A percentile compares a stretch with the other conserved stretches of the same genome.
Evolutionary conservation across 2,329 filamentous ascomycete species (phyloP).

Genomic region (Trichoderma atroviride): DNA sequence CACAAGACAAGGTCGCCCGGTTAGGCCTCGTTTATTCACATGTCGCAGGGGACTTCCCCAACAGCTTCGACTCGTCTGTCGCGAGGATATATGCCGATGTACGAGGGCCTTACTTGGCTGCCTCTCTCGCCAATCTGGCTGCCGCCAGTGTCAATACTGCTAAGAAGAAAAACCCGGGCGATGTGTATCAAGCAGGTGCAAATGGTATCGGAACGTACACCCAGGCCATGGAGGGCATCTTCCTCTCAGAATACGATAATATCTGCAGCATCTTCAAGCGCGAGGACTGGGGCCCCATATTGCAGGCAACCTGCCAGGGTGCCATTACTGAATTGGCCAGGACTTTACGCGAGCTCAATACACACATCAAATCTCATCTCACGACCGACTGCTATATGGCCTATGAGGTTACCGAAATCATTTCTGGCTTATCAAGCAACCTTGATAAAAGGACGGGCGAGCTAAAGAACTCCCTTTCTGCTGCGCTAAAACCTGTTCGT

Average conservation of each 20-base stretch:
- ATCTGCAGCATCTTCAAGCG: slow-evolving; percentile 83
- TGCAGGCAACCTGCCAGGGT: slow-evolving; percentile 76
- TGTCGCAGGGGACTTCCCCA: slow-evolving; percentile 62
- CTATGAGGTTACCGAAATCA: slow-evolving; percentile 92
- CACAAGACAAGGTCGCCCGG: slow-evolving; percentile 73
- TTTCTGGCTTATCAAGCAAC: slow-evolving; percentile 76
- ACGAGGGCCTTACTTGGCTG: slow-evolving; percentile 81
- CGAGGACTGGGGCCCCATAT: slow-evolving; percentile 80
- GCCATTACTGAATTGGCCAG: slow-evolving; percentile 80
- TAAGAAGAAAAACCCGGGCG: slow-evolving; percentile 78
- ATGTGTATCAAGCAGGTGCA: slow-evolving; percentile 82
- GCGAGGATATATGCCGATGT: slow-evolving; percentile 83
- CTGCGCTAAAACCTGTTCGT: slow-evolving; percentile 83
- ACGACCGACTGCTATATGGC: slow-evolving; percentile 91
- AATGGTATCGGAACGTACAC: slow-evolving; percentile 92
- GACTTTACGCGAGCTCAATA: slow-evolving; percentile 85
- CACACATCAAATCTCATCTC: slow-evolving; percentile 83
- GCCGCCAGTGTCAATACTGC: slow-evolving; percentile 82
- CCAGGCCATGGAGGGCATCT: slow-evolving; percentile 82
- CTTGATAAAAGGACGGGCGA: slow-evolving; percentile 84
- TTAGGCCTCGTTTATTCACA: slow-evolving; percentile 79
- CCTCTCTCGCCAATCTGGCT: slow-evolving; percentile 81
- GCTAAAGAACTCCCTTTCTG: slow-evolving; percentile 78
- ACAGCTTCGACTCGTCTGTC: slow-evolving; percentile 66
- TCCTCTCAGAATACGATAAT: slow-evolving; percentile 86